A percentile compares a stretch with the other conserved stretches of the same genome.
phyloP scores from a whole-genome alignment of 495 filamentous ascomycete species.

The Tuber microsphaerosporum region DNA sequence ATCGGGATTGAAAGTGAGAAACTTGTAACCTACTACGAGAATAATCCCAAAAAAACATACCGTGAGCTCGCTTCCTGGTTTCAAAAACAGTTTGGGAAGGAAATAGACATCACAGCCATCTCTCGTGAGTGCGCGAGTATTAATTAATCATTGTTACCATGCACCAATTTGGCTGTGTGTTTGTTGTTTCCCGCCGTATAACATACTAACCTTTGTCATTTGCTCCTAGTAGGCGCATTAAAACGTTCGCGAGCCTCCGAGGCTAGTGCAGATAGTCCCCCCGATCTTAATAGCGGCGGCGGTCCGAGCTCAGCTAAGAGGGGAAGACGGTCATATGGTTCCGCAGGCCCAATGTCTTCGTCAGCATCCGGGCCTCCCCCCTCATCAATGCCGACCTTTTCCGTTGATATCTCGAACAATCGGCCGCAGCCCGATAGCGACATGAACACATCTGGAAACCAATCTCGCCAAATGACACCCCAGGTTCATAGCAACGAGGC shows the following conservation, averaged over 20 bases:
- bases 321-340: conserved; percentile 39
- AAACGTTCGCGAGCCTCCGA: conserved; percentile 36
- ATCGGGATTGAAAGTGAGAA: conserved; percentile 41
- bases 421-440: conserved; percentile 30
- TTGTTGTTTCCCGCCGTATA: conserved; percentile 10
- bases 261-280: conserved; percentile 28
- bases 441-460: conserved; percentile 26
- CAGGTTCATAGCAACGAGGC: conserved; percentile 27
- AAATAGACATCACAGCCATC: conserved; percentile 42
- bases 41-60: conserved; percentile 40
- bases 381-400: conserved; percentile 38
- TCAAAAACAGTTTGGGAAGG: conserved; percentile 42
- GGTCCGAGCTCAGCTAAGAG: conserved; percentile 37
- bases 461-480: conserved; percentile 35
- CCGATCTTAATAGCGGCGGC: conserved; percentile 15
- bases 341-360: conserved; percentile 24
- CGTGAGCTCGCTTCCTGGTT: conserved; percentile 41
- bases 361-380: conserved; percentile 33
- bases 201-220: conserved; percentile 21
- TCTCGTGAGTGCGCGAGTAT: conserved; percentile 41
- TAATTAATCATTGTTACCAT: conserved; percentile 25
- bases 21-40: conserved; percentile 38
- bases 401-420: conserved; percentile 36
- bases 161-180: conserved; percentile 11
- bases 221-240: conserved; percentile 24